Percentiles rank a stretch among this genome's conserved stretches.
These are phyloP conservation scores for Geotrichum histeridarum DNA, from an alignment of 1,139 yeast genomes.

Conservation along the genomic window DNA sequence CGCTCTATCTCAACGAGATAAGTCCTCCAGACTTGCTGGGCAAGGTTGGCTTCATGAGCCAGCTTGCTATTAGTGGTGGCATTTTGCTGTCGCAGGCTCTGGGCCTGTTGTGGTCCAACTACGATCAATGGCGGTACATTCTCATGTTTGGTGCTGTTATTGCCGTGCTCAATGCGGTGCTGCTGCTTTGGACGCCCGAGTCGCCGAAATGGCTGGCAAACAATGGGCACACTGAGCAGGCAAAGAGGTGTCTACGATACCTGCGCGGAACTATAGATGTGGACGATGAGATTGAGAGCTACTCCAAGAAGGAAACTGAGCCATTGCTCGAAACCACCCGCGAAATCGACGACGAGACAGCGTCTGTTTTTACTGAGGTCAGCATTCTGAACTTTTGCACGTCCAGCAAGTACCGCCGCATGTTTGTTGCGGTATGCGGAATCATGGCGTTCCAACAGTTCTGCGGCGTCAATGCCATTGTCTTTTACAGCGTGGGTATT, in stretches of 20 bases:
- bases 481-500: conserved; percentile 86
- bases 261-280: conserved; percentile 33
- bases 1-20: conserved; percentile 74
- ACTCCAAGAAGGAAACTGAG: conserved; percentile 16
- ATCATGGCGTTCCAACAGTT: conserved; percentile 85
- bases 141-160: conserved; percentile 55
- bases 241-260: conserved; percentile 36
- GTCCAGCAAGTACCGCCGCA: conserved; percentile 42
- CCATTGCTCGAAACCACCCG: conserved; percentile 7
- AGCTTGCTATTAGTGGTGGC: conserved; percentile 78
- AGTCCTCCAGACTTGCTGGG: conserved; percentile 69
- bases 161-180: conserved; percentile 48
- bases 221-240: conserved; percentile 37
- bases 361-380: neutral
- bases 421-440: conserved; percentile 63
- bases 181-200: conserved; percentile 52
- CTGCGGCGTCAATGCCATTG: conserved; percentile 86
- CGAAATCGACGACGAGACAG: too few relatives aligned
- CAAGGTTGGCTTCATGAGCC: conserved; percentile 80
- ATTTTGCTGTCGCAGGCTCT: conserved; percentile 71
- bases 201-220: conserved; percentile 69
- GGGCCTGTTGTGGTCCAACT: conserved; percentile 64
- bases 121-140: conserved; percentile 65
- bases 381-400: conserved; percentile 4
- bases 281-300: conserved; percentile 28